Evolutionary conservation across 192 early-diverging fungal species (phyloP), one percentile per base, ranked within the genome.

Genomic region (Umbelopsis isabellina): DNA sequence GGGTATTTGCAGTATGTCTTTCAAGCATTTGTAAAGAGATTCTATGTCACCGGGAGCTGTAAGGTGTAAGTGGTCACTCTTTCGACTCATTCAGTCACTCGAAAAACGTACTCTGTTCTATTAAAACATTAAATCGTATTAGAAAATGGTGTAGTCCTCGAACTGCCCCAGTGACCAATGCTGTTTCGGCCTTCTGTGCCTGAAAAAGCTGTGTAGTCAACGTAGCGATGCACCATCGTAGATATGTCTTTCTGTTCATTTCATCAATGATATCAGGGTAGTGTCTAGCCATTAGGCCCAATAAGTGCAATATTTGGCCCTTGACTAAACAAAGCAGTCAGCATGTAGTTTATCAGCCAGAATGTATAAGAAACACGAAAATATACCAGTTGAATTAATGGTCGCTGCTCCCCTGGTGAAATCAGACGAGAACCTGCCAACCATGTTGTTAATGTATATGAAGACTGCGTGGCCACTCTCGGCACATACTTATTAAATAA

Each of bases 241-340:
- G 22, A 27, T 65, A 67, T 53, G 27, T 13, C n/a, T 67, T 53
- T 20, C 66, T 20, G 15, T 66, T 23, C 8, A 4, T 12, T 16
- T 45, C 20, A 18, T 46, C 48, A 0, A 74, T 61, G 20, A 67
- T 48, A 21, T 74, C 70, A 9, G 82, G 79, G 20, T 75, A 80
- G 37, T 81, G 67, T 58, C 72, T 61, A 1, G 75, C 69, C 46
- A 87, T 75, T 13, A 74, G 50, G 1, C 84, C 83, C 15, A 87
- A 68, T 11, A 85, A 67, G 25, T 78, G 68, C 12, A 85, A 64
- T n/a, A 84, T 66, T 22, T 73, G 69, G 0, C 79, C 80, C 55
- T 84, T 82, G 10, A 84, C 82, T 55, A 65, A 30, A 41, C 49
- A 65, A 12, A 51, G 25, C 22, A 37, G 68, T 20, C 69, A 68